phyloP scores from a whole-genome alignment of 345 rosid genomes.

The Orychophragmus violaceus region DNA sequence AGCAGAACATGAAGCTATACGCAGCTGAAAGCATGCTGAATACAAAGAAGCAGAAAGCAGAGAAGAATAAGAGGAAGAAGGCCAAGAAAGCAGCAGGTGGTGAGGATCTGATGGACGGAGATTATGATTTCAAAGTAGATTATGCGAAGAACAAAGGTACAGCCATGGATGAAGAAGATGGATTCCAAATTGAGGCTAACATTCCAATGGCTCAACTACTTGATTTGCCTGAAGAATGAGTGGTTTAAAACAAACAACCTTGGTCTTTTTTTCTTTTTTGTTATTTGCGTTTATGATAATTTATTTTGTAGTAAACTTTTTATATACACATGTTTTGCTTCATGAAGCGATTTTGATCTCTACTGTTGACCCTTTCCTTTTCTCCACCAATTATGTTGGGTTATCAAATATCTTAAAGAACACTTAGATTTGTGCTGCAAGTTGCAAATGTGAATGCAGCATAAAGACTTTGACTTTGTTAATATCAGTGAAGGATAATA shows the following conservation, averaged over 20 bases:
- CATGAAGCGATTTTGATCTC: constrained; percentile 13
- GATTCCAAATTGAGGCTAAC: constrained; percentile 21
- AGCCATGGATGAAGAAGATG: constrained; percentile 44
- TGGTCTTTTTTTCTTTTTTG: neutral
- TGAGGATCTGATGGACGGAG: constrained; percentile 58
- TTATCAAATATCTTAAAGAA: neutral
- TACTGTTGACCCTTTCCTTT: neutral
- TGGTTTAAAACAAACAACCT: constrained; percentile 9
- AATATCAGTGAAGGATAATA: neutral
- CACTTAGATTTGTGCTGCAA: neutral
- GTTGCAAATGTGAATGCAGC: constrained; percentile 11
- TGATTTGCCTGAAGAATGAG: constrained; percentile 33
- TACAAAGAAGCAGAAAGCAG: constrained; percentile 60
- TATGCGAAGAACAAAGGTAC: constrained; percentile 39
- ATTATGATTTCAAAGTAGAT: constrained; percentile 82
- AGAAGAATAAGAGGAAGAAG: constrained; percentile 71
- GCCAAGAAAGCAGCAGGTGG: constrained; percentile 33
- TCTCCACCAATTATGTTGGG: neutral
- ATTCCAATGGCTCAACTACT: constrained; percentile 50
- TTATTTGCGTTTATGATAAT: neutral
- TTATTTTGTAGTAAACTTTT: neutral
- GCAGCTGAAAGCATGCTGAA: constrained; percentile 63
- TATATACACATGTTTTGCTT: neutral
- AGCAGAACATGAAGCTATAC: constrained; percentile 70
- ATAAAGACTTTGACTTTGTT: neutral